phyloP scores from a whole-genome alignment of 2,329 filamentous ascomycete genomes.

The Alternaria dauci region DNA sequence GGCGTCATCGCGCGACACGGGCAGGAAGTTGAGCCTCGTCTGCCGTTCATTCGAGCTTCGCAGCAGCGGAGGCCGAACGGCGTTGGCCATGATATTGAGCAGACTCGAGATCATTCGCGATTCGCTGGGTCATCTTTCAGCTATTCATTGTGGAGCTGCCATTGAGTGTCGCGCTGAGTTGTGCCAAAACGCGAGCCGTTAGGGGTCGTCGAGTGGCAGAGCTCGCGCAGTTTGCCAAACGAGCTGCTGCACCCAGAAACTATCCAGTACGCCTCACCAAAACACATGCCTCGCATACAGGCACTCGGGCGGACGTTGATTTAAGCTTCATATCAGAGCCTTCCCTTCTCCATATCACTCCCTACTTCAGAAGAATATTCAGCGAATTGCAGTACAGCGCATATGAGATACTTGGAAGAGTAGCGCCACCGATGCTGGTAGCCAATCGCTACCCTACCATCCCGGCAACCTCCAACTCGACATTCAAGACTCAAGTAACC shows the following conservation, averaged over 20 bases:
- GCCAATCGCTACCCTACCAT: slow-evolving; percentile 24
- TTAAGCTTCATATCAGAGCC: slow-evolving; percentile 27
- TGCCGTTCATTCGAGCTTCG: slow-evolving; percentile 47
- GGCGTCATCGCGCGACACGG: slow-evolving; percentile 39
- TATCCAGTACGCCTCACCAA: slow-evolving; percentile 2
- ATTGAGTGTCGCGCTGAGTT: slow-evolving; percentile 43
- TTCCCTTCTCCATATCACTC: slow-evolving; percentile 14
- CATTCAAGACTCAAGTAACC: too few relatives aligned
- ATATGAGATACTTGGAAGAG: slow-evolving; percentile 21
- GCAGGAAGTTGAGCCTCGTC: slow-evolving; percentile 41
- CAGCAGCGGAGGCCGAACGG: slow-evolving; percentile 33
- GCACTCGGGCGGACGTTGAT: slow-evolving; percentile 18
- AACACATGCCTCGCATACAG: slow-evolving; percentile 2
- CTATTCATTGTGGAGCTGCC: slow-evolving; percentile 33
- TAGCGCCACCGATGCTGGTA: slow-evolving; percentile 26
- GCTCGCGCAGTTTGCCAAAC: slow-evolving; percentile 32
- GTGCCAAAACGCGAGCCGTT: slow-evolving; percentile 39
- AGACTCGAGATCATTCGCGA: slow-evolving; percentile 28
- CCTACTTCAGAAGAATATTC: slow-evolving; percentile 9
- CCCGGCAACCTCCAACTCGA: not conserved
- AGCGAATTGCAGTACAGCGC: slow-evolving; percentile 31
- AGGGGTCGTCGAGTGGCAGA: slow-evolving; percentile 33
- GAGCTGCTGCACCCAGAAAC: slow-evolving; percentile 23
- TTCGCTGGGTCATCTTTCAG: slow-evolving; percentile 40
- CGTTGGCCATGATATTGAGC: slow-evolving; percentile 38